A percentile compares a stretch with the other conserved stretches of the same genome.
These are phyloP conservation scores for Aureobasidium vineae DNA, from an alignment of 2,329 filamentous ascomycete species.

Conservation along the genomic window DNA sequence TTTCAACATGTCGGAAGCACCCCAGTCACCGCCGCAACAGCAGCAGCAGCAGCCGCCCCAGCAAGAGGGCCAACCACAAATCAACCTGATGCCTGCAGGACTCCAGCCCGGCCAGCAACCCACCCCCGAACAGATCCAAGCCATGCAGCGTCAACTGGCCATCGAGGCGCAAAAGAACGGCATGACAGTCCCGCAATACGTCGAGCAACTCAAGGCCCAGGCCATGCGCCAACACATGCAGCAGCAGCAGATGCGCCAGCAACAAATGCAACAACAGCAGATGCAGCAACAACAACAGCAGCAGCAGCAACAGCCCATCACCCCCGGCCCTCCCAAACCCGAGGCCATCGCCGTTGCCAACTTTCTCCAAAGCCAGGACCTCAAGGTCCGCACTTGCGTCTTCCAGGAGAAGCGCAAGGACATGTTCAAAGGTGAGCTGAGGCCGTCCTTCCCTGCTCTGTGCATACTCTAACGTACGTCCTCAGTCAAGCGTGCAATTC, in stretches of 20 bases:
- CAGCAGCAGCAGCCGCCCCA: conserved; percentile 24
- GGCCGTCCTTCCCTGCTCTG: too few species aligned
- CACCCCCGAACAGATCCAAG: conserved; percentile 77
- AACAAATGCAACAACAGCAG: conserved; percentile 34
- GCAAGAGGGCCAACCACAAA: conserved; percentile 13
- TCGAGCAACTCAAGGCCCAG: conserved; percentile 55
- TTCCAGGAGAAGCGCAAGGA: conserved; percentile 96
- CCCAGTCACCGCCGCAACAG: conserved; percentile 24
- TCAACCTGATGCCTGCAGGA: conserved; percentile 25
- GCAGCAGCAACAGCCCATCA: conserved; percentile 61
- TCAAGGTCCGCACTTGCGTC: conserved; percentile 89
- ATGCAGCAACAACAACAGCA: conserved; percentile 38
- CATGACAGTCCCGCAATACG: conserved; percentile 80
- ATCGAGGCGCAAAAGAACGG: conserved; percentile 80
- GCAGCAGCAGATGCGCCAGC: conserved; percentile 46
- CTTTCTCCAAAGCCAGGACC: conserved; percentile 76
- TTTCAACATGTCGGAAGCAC: conserved; percentile 30
- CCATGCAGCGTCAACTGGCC: conserved; percentile 79
- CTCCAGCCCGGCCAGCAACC: conserved; percentile 53
- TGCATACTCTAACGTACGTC: neutral
- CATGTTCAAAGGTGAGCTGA: conserved; percentile 79
- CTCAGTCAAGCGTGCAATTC: conserved; percentile 92
- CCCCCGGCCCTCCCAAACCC: conserved; percentile 79
- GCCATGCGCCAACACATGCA: conserved; percentile 58
- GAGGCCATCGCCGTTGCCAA: conserved; percentile 84